Percentiles rank a stretch among this genome's conserved stretches.
These are phyloP conservation scores for Geranium incanum DNA, from an alignment of 441 rosid species.

Conservation along the genomic window DNA sequence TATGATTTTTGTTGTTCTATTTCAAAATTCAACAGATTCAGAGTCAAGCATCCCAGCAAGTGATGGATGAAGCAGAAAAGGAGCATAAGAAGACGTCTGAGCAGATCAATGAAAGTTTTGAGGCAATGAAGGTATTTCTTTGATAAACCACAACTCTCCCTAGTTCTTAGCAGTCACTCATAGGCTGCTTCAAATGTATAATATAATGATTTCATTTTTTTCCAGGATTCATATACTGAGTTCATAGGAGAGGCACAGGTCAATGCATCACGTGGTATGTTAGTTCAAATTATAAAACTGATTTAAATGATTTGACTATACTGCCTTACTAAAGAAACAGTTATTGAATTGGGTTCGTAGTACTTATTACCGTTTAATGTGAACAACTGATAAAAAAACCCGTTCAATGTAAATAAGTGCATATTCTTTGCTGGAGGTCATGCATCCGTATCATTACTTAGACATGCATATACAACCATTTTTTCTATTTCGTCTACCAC, in stretches of 20 bases:
- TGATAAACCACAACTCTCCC: not conserved
- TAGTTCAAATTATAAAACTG: not conserved
- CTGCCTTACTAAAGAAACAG: not conserved
- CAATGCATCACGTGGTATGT: constrained; percentile 35
- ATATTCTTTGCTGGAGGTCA: not conserved
- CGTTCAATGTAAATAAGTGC: not conserved
- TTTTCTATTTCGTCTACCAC: not conserved
- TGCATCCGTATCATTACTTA: not conserved
- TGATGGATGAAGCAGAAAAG: constrained; percentile 41
- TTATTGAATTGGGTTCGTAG: not conserved
- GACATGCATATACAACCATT: not conserved
- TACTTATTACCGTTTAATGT: constrained; percentile 1
- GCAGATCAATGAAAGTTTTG: constrained; percentile 29
- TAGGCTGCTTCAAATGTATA: not conserved
- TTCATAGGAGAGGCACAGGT: constrained; percentile 37
- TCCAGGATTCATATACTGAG: constrained; percentile 40
- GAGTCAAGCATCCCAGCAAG: constrained; percentile 38
- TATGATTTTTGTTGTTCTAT: not conserved
- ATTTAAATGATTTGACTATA: not conserved
- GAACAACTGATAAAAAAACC: not conserved
- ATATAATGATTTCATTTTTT: not conserved
- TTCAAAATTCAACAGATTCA: constrained; percentile 32
- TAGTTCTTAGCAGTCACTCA: not conserved
- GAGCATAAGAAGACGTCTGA: constrained; percentile 38
- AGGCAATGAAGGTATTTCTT: constrained; percentile 36